phyloP scores from a whole-genome alignment of 768 basidiomycete species.

The Leccinum aurantiacum region DNA sequence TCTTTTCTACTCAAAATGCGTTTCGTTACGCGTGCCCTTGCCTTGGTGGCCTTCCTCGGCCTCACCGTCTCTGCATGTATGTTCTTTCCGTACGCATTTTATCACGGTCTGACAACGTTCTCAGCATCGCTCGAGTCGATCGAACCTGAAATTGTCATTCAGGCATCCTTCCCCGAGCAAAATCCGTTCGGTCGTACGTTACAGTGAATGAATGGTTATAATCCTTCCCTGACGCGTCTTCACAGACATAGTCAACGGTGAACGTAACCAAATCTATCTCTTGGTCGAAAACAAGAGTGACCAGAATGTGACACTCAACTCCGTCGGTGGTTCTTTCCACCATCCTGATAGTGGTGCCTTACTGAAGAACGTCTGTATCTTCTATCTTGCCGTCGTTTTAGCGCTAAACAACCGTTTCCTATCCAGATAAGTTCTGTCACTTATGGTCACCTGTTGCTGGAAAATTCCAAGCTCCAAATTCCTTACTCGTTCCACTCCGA shows the following conservation, averaged over 20 bases:
- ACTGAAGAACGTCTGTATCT: conserved; percentile 67
- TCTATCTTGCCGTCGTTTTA: background rate
- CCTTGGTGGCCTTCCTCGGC: conserved; percentile 29
- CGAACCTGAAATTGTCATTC: conserved; percentile 54
- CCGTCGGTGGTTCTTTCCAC: conserved; percentile 66
- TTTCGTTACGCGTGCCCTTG: conserved; percentile 30
- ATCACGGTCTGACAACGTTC: conserved; percentile 5
- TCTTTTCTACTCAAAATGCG: conserved; percentile 31
- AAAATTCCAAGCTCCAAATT: conserved; percentile 59
- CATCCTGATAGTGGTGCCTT: conserved; percentile 60
- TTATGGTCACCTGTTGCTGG: conserved; percentile 52
- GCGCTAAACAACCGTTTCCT: background rate
- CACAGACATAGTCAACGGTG: conserved; percentile 82
- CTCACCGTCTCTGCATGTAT: conserved; percentile 33
- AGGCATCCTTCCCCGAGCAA: conserved; percentile 63
- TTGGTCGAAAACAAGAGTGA: conserved; percentile 75
- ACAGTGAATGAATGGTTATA: background rate
- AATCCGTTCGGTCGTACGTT: conserved; percentile 78
- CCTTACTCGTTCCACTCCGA: conserved; percentile 81
- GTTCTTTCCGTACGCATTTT: conserved; percentile 2
- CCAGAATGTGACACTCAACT: conserved; percentile 66
- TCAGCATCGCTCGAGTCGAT: conserved; percentile 31
- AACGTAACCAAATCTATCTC: conserved; percentile 66
- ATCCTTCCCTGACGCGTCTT: conserved; percentile 11
- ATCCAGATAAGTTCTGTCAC: conserved; percentile 57